Conservation (phyloP, 1,284 basidiomycete species). For the Heterobasidion irregulare region DNA sequence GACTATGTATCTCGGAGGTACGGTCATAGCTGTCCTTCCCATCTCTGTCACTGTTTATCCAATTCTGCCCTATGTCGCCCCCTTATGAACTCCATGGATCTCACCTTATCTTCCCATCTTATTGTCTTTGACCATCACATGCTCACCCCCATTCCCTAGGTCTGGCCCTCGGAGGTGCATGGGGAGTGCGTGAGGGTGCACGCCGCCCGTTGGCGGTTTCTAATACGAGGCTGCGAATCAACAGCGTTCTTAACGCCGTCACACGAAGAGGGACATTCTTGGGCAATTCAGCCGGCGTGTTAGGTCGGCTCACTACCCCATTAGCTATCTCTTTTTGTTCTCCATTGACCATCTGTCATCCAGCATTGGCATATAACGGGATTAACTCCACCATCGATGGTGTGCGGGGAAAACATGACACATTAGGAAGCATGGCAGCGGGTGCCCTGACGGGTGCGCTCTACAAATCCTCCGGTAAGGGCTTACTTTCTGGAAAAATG, state of each 20-base stretch:
- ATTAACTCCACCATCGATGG: slow-evolving; percentile 92
- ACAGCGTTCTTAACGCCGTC: slow-evolving; percentile 94
- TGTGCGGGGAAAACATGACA: slow-evolving; percentile 88
- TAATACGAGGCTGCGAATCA: slow-evolving; percentile 86
- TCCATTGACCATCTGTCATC: slow-evolving; percentile 14
- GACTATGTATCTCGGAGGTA: slow-evolving; percentile 96
- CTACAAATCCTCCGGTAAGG: slow-evolving; percentile 86
- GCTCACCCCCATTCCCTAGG: slow-evolving; percentile 64
- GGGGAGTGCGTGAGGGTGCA: slow-evolving; percentile 95
- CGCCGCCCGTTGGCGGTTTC: slow-evolving; percentile 77
- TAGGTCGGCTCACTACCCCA: slow-evolving; percentile 55
- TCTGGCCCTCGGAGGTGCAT: slow-evolving; percentile 86
- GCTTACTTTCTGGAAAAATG: slow-evolving; percentile 9
- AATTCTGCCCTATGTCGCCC: slow-evolving; percentile 20
- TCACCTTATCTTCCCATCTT: slow-evolving; percentile 71
- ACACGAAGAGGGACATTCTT: slow-evolving; percentile 96
- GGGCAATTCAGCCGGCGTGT: slow-evolving; percentile 96
- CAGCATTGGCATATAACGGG: slow-evolving; percentile 91
- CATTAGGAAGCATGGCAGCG: slow-evolving; percentile 84
- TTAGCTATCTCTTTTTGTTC: slow-evolving; percentile 24
- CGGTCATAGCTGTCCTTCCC: slow-evolving; percentile 44
- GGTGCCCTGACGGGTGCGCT: slow-evolving; percentile 88
- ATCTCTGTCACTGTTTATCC: slow-evolving; percentile 15
- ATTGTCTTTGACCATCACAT: slow-evolving; percentile 66
- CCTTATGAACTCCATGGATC: slow-evolving; percentile 26